Evolutionary conservation across 768 basidiomycete species (phyloP).

Genomic region (Xerocomellus intermedius): DNA sequence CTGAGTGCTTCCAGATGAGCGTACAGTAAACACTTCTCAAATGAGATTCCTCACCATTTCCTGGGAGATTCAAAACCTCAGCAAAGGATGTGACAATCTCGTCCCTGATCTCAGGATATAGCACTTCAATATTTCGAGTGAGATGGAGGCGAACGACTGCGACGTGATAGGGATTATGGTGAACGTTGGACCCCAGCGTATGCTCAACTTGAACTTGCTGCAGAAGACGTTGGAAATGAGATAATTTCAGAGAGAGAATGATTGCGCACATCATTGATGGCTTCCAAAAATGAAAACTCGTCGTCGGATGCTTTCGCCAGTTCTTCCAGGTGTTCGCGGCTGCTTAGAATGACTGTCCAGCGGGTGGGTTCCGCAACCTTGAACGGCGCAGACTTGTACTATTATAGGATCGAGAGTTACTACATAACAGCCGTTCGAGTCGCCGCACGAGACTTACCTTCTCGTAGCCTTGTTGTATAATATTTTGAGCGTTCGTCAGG

Average conservation of each 20-base stretch:
- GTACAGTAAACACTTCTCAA: neutral
- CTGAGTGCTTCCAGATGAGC: conserved; percentile 17
- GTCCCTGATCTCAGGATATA: conserved; percentile 43
- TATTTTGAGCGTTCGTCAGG: conserved; percentile 9
- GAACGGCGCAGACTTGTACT: conserved; percentile 25
- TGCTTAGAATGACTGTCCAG: conserved; percentile 42
- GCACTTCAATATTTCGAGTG: conserved; percentile 36
- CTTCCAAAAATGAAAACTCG: conserved; percentile 35
- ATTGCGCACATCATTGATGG: conserved; percentile 34
- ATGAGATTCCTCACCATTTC: conserved; percentile 8
- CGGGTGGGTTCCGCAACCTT: conserved; percentile 25
- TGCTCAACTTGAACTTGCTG: conserved; percentile 40
- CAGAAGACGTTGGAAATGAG: neutral
- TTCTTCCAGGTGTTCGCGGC: conserved; percentile 13
- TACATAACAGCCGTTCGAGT: too few species aligned
- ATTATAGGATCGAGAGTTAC: neutral
- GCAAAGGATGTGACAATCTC: conserved; percentile 44
- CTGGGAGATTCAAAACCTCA: conserved; percentile 33
- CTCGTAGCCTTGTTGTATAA: conserved; percentile 35
- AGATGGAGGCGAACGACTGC: conserved; percentile 20
- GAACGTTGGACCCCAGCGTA: conserved; percentile 36
- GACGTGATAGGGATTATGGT: conserved; percentile 32
- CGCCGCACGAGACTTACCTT: conserved; percentile 18
- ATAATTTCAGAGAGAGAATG: too few species aligned
- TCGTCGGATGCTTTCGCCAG: conserved; percentile 23